Percentiles rank a stretch among this genome's conserved stretches.
These are phyloP conservation scores for Nitzschia inconspicua DNA, from an alignment of 108 stramenopile genomes.

Conservation along the genomic window DNA sequence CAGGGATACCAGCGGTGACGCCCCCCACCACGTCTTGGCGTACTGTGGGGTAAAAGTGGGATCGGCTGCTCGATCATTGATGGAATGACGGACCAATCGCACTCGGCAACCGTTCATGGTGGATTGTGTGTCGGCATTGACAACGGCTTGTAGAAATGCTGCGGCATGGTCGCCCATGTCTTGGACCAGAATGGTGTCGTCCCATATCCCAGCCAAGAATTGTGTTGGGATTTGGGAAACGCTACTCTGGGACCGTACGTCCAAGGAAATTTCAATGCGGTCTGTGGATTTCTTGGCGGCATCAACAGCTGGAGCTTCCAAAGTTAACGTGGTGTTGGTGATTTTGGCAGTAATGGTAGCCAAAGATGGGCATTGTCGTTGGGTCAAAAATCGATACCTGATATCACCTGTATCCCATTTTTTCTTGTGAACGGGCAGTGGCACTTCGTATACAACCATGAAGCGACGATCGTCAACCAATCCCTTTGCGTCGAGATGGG, in stretches of 20 bases:
- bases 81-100: constrained; percentile 10
- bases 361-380: constrained; percentile 67
- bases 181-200: constrained; percentile 27
- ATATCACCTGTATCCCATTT: constrained; percentile 33
- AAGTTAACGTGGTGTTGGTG: neutral
- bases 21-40: constrained; percentile 33
- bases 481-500: constrained; percentile 49
- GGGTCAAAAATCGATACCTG: constrained; percentile 74
- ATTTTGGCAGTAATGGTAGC: constrained; percentile 48
- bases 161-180: constrained; percentile 57
- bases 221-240: constrained; percentile 22
- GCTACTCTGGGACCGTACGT: too few species aligned
- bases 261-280: too few species aligned
- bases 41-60: constrained; percentile 51
- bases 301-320: neutral
- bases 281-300: neutral
- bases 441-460: constrained; percentile 67
- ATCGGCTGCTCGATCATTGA: constrained; percentile 19
- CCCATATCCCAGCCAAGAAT: constrained; percentile 35
- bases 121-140: constrained; percentile 65
- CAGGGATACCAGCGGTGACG: constrained; percentile 37
- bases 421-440: constrained; percentile 35
- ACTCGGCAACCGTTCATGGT: constrained; percentile 12
- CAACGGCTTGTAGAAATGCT: constrained; percentile 48
- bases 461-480: constrained; percentile 61